phyloP scores from a whole-genome alignment of 75 land plant species.

The Cunninghamia lanceolata region DNA sequence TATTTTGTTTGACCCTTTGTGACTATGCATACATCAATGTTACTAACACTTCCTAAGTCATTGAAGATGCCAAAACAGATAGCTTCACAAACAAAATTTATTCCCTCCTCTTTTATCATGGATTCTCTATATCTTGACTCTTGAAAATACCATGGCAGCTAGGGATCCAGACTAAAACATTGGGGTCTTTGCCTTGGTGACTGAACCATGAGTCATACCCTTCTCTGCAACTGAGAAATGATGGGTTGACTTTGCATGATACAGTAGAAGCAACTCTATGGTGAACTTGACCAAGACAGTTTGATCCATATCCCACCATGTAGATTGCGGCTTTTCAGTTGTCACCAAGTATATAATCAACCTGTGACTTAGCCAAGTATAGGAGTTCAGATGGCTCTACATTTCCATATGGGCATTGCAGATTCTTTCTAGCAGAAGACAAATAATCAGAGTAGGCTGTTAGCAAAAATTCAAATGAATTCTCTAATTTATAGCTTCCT shows the following conservation, averaged over 20 bases:
- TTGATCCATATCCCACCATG: constrained; percentile 37
- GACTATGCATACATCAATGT: no score
- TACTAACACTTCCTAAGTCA: no score
- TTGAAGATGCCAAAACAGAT: no score
- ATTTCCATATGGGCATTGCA: constrained; percentile 12
- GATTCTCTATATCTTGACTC: no score
- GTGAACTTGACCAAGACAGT: constrained; percentile 28
- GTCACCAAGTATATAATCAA: constrained; percentile 40
- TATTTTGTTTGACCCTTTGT: no score
- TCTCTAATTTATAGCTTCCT: no score
- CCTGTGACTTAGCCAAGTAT: constrained; percentile 20
- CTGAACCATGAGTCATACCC: background rate
- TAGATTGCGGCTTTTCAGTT: constrained; percentile 37
- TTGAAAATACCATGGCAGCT: no score
- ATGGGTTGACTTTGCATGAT: constrained; percentile 14
- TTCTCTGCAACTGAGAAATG: constrained; percentile 27
- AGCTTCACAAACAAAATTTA: no score
- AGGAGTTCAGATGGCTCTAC: constrained; percentile 22
- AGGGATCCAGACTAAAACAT: no score
- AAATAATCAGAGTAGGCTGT: constrained; percentile 31
- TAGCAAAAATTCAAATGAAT: constrained; percentile 24
- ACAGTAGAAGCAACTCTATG: constrained; percentile 38
- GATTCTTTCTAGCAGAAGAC: constrained; percentile 11
- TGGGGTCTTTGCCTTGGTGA: no score
- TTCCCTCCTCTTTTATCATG: no score